Conservation (phyloP, 2,329 filamentous ascomycete species). For the Parastagonospora nodorum region DNA sequence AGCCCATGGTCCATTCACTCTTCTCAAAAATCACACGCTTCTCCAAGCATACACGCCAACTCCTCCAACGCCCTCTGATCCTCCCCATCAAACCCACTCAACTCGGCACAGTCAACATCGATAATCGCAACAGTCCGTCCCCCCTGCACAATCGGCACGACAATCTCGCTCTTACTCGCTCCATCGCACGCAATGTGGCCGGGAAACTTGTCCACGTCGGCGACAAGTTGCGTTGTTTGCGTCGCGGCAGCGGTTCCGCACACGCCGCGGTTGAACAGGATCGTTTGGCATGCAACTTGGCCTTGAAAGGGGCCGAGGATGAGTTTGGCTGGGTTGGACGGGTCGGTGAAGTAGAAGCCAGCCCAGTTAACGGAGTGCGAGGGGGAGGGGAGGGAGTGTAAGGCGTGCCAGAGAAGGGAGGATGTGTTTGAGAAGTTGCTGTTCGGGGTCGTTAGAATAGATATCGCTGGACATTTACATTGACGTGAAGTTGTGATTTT, state of each 20-base stretch:
- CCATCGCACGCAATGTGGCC: slow-evolving; percentile 84
- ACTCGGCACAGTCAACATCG: slow-evolving; percentile 36
- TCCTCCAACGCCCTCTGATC: slow-evolving; percentile 70
- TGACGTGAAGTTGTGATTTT: no score
- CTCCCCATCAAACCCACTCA: slow-evolving; percentile 47
- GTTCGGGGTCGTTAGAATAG: not conserved
- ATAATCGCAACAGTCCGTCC: slow-evolving; percentile 17
- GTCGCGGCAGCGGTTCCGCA: slow-evolving; percentile 72
- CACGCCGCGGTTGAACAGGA: slow-evolving; percentile 73
- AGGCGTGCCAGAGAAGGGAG: slow-evolving; percentile 78
- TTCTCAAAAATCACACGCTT: slow-evolving; percentile 39
- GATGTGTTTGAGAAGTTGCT: slow-evolving; percentile 75
- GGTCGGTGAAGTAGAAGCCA: slow-evolving; percentile 58
- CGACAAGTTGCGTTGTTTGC: slow-evolving; percentile 65
- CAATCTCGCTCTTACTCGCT: slow-evolving; percentile 77
- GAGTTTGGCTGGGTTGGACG: slow-evolving; percentile 56
- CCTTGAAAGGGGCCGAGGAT: slow-evolving; percentile 82
- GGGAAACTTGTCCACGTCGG: slow-evolving; percentile 74
- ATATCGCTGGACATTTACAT: no score
- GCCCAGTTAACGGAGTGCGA: slow-evolving; percentile 77
- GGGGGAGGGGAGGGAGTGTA: slow-evolving; percentile 71
- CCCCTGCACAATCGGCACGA: slow-evolving; percentile 70
- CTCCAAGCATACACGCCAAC: slow-evolving; percentile 50
- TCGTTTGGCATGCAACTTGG: slow-evolving; percentile 72
- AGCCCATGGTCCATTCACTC: not conserved